Base-by-base conservation (phyloP, 176 grass and related monocot genomes). In the Aegilops bicornis region DNA sequence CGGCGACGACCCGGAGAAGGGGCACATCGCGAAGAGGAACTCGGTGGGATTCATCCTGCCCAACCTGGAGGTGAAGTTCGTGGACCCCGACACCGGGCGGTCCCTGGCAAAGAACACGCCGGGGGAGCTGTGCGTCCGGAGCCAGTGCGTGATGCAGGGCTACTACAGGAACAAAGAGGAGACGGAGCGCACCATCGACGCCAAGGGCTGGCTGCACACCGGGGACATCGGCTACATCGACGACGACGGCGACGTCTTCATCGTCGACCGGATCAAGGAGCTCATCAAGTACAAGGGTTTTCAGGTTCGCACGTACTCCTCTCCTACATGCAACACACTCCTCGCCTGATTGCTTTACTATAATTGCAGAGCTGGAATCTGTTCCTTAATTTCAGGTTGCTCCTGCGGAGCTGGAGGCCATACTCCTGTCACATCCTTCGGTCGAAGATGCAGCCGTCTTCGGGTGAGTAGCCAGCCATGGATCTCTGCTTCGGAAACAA, bases 251-350 rank as follows among this genome's bases (percentile, higher is more conserved):
- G 93, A 98, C 63, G 83, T 98, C 13, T 98, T 98, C 83, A 95
- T 95, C 63, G 82, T 95, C 15, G 91, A 98, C 72, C 43, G 91
- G 31, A 93, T 98, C 78, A 98, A 98, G 88, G 95, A 98, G 68
- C 87, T 98, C 8, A 98, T 98, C 83, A 98, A 98, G 86, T 95
- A 95, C 91, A 98, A 98, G 90, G 93, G 93, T 0, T 95, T 98
- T 69, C 95, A 98, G 91, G 94, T 98, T 27, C 25, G 25, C 25
- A 40, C 37, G 37, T 40, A 40, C 37, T 40, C 37, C 8, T 40
- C 37, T 40, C 37, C 37, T 40, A 40, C 37, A 40, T 40, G 37
- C 37, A 40, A 40, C 37, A 37, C 8, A 37, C 36, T 37, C 36
- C 9, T 40, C 37, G 9, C 2, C 37, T 40, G 9, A 8, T 40